A percentile compares a stretch with the other conserved stretches of the same genome.
Conservation (phyloP, 176 grass and related monocot genomes). For the Carex kokanica region DNA sequence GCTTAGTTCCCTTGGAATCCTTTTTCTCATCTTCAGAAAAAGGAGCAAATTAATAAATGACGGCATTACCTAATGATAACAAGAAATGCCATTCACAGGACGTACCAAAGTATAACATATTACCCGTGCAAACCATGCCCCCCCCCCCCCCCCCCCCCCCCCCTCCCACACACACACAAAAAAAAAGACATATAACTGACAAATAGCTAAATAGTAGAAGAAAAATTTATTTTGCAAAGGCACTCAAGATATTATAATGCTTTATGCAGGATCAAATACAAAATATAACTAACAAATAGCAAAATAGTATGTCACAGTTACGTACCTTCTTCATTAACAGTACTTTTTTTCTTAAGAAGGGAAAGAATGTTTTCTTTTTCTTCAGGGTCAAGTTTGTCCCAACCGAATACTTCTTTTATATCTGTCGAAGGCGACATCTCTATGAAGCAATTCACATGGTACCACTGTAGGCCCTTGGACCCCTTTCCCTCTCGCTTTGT, state of each 20-base stretch:
- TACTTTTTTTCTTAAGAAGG: constrained; percentile 47
- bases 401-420: constrained; percentile 70
- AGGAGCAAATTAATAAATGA: constrained; percentile 28
- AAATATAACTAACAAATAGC: not conserved
- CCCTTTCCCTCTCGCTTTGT: constrained; percentile 69
- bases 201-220: not conserved
- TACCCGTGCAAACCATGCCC: not conserved
- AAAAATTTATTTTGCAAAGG: not conserved
- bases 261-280: not conserved
- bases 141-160: not conserved
- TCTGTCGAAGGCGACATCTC: constrained; percentile 52
- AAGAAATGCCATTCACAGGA: not conserved
- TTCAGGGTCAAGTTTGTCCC: constrained; percentile 61
- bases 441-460: constrained; percentile 72
- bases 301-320: constrained; percentile 18
- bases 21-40: constrained; percentile 44
- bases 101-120: not conserved
- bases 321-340: constrained; percentile 36
- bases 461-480: constrained; percentile 60
- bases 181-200: no score
- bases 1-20: constrained; percentile 57
- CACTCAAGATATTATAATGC: not conserved
- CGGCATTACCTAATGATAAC: not conserved
- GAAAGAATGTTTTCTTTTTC: constrained; percentile 57
- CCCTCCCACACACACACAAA: no score